phyloP scores from a whole-genome alignment of 2,329 filamentous ascomycete genomes.

The Colletotrichum horii region DNA sequence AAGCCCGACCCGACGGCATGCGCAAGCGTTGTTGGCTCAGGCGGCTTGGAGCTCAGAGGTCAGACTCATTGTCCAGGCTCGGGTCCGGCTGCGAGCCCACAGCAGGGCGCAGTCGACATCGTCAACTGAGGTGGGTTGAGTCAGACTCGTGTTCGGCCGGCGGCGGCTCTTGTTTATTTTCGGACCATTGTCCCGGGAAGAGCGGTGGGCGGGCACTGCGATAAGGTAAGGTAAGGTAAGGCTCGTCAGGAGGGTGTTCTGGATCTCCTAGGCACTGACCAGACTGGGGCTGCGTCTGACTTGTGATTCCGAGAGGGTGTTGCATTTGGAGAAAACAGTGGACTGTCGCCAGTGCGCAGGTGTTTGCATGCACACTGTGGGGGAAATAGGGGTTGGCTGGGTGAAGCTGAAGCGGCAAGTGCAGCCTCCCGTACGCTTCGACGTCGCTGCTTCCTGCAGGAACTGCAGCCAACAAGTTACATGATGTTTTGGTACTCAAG shows the following conservation, averaged over 20 bases:
- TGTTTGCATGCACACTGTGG: neutral
- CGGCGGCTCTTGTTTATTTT: constrained; percentile 16
- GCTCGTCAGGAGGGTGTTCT: neutral
- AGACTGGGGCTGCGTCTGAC: neutral
- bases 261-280: constrained; percentile 1
- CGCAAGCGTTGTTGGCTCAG: neutral
- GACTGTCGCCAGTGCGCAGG: neutral
- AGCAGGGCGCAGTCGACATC: constrained; percentile 19
- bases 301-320: neutral
- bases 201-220: neutral
- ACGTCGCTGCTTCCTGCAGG: neutral
- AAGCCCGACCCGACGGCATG: neutral
- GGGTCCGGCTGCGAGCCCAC: neutral
- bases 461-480: neutral
- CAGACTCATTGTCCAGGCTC: neutral
- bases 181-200: constrained; percentile 12
- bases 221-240: constrained; percentile 1
- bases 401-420: constrained; percentile 3
- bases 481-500: neutral
- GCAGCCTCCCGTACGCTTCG: neutral
- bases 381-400: neutral
- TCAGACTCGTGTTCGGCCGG: constrained; percentile 18
- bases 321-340: constrained; percentile 3
- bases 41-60: neutral
- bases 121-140: neutral